These are phyloP conservation scores for Exophiala lecanii-corni DNA, from an alignment of 2,329 filamentous ascomycete genomes.

Conservation along the genomic window DNA sequence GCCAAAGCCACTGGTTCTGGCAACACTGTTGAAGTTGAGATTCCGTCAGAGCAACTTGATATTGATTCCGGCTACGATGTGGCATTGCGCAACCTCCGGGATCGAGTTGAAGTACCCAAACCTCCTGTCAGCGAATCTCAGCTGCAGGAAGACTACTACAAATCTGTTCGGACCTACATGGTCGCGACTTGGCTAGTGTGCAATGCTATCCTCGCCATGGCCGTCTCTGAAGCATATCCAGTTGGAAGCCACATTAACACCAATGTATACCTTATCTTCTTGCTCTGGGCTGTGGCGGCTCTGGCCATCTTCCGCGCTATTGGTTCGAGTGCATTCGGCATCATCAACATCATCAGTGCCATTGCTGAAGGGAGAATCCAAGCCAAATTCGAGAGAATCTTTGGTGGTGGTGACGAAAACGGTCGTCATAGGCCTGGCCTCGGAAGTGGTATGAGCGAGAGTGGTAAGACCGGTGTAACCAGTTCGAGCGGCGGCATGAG, in stretches of 20 bases:
- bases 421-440: conserved; percentile 15
- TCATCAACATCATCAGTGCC: conserved; percentile 79
- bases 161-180: conserved; percentile 95
- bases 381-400: conserved; percentile 29
- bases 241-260: conserved; percentile 60
- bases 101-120: conserved; percentile 75
- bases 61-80: conserved; percentile 98
- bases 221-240: conserved; percentile 79
- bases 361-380: conserved; percentile 81
- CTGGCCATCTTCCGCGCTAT: conserved; percentile 84
- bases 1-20: conserved; percentile 66
- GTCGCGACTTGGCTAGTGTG: conserved; percentile 90
- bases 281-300: conserved; percentile 84
- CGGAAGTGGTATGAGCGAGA: conserved; percentile 19
- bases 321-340: conserved; percentile 72
- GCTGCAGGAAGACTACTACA: conserved; percentile 97
- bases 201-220: conserved; percentile 91
- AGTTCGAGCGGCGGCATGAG: conserved; percentile 17
- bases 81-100: conserved; percentile 89
- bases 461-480: conserved; percentile 22
- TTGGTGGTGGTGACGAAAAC: conserved; percentile 26
- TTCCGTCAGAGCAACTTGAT: conserved; percentile 96
- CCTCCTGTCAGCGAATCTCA: conserved; percentile 65
- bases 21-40: conserved; percentile 85
- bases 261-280: conserved; percentile 88